These are phyloP conservation scores for Ceriops decandra DNA, from an alignment of 345 rosid species.

Conservation along the genomic window DNA sequence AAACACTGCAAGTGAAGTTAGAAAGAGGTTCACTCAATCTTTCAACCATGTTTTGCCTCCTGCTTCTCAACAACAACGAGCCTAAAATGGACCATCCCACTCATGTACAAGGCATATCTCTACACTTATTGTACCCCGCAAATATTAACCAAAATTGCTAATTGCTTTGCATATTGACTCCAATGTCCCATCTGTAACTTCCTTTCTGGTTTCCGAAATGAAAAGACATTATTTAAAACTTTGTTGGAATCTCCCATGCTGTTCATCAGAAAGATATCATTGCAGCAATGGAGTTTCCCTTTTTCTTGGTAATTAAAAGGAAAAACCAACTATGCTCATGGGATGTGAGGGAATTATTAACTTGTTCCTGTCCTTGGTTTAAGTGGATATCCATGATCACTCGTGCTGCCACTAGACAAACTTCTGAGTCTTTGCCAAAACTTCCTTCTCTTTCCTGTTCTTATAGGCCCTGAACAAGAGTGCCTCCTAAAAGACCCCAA, in stretches of 20 bases:
- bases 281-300: too few species aligned
- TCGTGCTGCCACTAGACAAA: constrained; percentile 49
- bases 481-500: constrained; percentile 37
- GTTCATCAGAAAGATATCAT: not conserved
- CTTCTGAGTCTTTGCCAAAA: constrained; percentile 53
- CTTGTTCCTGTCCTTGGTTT: constrained; percentile 36
- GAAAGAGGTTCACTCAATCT: too few species aligned
- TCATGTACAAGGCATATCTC: too few species aligned
- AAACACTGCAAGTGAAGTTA: too few species aligned
- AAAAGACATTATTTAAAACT: not conserved
- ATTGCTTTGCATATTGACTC: not conserved
- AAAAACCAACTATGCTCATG: too few species aligned
- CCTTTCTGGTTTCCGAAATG: not conserved
- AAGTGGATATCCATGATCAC: constrained; percentile 43
- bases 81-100: too few species aligned
- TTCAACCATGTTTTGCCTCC: too few species aligned
- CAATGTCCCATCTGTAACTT: not conserved
- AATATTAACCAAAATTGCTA: not conserved
- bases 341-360: constrained; percentile 4
- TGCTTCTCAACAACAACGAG: too few species aligned
- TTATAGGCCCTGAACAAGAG: constrained; percentile 43
- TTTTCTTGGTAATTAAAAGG: too few species aligned
- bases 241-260: not conserved
- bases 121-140: too few species aligned
- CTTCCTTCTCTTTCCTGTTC: constrained; percentile 36